Conservation (phyloP, 2,329 filamentous ascomycete genomes). For the Shiraia sp. region DNA sequence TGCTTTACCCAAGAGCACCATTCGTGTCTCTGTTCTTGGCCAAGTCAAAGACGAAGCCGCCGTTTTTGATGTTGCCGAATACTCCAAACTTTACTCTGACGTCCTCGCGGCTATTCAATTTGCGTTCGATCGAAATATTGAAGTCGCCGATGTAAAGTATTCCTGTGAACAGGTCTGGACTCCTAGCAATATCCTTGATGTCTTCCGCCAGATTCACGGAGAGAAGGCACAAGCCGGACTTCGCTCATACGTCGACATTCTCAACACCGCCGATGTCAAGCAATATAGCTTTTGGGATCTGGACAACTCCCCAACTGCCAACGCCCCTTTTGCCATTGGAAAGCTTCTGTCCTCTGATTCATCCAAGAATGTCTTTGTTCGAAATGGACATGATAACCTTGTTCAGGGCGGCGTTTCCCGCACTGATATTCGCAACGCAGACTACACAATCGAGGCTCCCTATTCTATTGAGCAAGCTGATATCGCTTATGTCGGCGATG, state of each 20-base stretch:
- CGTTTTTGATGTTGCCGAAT: conserved; percentile 73
- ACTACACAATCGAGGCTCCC: conserved; percentile 80
- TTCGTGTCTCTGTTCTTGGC: conserved; percentile 81
- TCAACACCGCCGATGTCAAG: conserved; percentile 62
- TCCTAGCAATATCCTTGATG: conserved; percentile 54
- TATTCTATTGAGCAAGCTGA: conserved; percentile 82
- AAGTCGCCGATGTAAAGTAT: conserved; percentile 87
- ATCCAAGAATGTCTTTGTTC: conserved; percentile 63
- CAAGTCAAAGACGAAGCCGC: conserved; percentile 77
- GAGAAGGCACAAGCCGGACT: conserved; percentile 46
- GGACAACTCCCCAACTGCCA: conserved; percentile 70
- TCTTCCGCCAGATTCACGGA: conserved; percentile 52
- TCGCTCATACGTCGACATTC: conserved; percentile 55
- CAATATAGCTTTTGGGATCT: conserved; percentile 95
- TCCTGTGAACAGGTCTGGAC: conserved; percentile 71
- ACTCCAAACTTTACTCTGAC: conserved; percentile 90
- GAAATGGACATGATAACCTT: conserved; percentile 64
- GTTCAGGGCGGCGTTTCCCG: conserved; percentile 76
- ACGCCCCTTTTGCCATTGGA: conserved; percentile 65
- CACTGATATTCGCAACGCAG: conserved; percentile 82
- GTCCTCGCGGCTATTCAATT: conserved; percentile 85
- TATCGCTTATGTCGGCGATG: conserved; percentile 75
- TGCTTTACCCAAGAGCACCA: conserved; percentile 73
- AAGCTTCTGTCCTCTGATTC: conserved; percentile 65
- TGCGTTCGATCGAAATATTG: conserved; percentile 58